Evolutionary conservation across 345 rosid genomes (phyloP).

Genomic region (Adansonia digitata): DNA sequence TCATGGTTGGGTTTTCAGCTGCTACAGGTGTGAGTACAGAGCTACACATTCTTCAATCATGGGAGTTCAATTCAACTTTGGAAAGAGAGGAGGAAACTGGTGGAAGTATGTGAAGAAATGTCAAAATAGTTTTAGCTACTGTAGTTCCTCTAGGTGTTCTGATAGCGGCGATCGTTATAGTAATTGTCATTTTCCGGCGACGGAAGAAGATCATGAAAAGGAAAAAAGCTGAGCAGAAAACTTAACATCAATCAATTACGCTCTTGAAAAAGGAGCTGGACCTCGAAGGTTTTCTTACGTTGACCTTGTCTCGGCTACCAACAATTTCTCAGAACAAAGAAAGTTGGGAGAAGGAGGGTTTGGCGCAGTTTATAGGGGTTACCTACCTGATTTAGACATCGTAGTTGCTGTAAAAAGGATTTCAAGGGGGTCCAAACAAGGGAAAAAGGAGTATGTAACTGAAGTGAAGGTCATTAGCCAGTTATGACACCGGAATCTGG

Average conservation of each 20-base stretch:
- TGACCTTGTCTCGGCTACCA: background rate
- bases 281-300: background rate
- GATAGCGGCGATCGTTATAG: background rate
- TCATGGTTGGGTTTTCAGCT: slow-evolving; percentile 40
- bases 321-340: background rate
- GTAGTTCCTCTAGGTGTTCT: slow-evolving; percentile 19
- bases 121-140: slow-evolving; percentile 7
- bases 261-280: background rate
- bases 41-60: slow-evolving; percentile 28
- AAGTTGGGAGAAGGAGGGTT: background rate
- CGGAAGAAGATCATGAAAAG: slow-evolving; percentile 10
- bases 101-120: background rate
- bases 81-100: slow-evolving; percentile 9
- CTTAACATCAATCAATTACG: slow-evolving; percentile 27
- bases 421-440: background rate
- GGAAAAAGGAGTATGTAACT: slow-evolving; percentile 31
- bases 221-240: slow-evolving; percentile 15
- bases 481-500: slow-evolving; percentile 53
- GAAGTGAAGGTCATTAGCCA: slow-evolving; percentile 49
- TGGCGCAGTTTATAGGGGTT: background rate
- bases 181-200: slow-evolving; percentile 12
- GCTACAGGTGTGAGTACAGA: slow-evolving; percentile 13
- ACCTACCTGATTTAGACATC: background rate
- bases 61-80: slow-evolving; percentile 32
- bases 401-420: background rate